Percentiles rank a stretch among this genome's conserved stretches.
Conservation (phyloP, 75 land plant species). For the Sequoia sempervirens region DNA sequence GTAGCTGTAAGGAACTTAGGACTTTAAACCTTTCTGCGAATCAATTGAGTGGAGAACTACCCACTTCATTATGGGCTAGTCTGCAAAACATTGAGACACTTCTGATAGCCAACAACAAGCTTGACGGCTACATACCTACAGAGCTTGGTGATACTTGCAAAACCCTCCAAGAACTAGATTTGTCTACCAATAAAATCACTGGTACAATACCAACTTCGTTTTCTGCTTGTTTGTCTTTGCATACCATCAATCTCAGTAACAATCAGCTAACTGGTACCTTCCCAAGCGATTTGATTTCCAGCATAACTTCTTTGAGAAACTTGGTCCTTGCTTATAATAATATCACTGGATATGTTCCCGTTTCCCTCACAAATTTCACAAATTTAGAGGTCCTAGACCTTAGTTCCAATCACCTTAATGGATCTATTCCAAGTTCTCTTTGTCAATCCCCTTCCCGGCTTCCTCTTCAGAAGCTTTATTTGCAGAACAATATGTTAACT, state of each 20-base stretch:
- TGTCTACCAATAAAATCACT: constrained; percentile 18
- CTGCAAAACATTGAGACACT: constrained; percentile 15
- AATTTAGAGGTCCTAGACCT: constrained; percentile 55
- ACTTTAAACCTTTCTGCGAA: constrained; percentile 12
- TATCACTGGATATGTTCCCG: constrained; percentile 16
- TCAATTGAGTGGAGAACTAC: constrained; percentile 8
- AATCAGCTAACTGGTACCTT: constrained; percentile 24
- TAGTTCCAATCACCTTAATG: constrained; percentile 59
- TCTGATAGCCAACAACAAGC: constrained; percentile 22
- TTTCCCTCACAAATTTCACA: constrained; percentile 23
- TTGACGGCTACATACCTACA: constrained; percentile 23
- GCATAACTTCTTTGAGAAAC: background rate
- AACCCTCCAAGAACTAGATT: constrained; percentile 16
- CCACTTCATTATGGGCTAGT: constrained; percentile 21
- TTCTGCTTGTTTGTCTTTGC: constrained; percentile 10
- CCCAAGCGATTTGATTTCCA: constrained; percentile 10
- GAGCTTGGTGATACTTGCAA: constrained; percentile 21
- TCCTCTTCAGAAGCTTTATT: constrained; percentile 42
- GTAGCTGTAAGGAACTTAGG: constrained; percentile 14
- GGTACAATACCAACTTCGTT: constrained; percentile 22
- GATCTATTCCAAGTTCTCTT: constrained; percentile 33
- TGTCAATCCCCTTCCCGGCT: constrained; percentile 18
- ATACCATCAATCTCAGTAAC: constrained; percentile 20
- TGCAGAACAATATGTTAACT: constrained; percentile 46
- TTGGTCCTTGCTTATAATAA: constrained; percentile 10